phyloP scores from a whole-genome alignment of 805 yeast species.

The Ogataea trehaloabstinens region DNA sequence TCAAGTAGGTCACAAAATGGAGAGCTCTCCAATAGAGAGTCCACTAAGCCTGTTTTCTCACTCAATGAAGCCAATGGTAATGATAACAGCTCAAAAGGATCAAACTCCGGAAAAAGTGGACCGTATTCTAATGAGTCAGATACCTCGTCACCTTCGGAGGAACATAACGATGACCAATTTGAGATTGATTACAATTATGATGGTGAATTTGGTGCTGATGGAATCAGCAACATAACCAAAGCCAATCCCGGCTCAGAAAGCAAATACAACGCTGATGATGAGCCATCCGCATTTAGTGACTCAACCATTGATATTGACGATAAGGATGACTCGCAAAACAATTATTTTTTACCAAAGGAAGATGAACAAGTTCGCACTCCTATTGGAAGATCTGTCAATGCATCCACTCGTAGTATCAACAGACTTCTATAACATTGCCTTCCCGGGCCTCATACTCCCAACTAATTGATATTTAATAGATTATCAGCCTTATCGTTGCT shows the following conservation, averaged over 20 bases:
- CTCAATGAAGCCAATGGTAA: conserved; percentile 1
- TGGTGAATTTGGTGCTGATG: conserved; percentile 4
- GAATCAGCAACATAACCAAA: too few species aligned
- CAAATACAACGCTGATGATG: not conserved
- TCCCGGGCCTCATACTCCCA: too few species aligned
- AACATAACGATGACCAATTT: conserved; percentile 18
- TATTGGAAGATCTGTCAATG: conserved; percentile 5
- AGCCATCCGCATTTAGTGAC: conserved; percentile 19
- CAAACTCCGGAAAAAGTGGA: not conserved
- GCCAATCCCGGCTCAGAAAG: not conserved
- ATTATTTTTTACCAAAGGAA: conserved; percentile 47
- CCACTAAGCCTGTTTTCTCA: conserved; percentile 5
- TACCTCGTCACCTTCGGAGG: not conserved
- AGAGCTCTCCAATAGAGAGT: not conserved
- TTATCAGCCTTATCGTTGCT: not conserved
- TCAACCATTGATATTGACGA: conserved; percentile 49
- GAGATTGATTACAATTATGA: conserved; percentile 35
- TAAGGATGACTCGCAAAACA: conserved; percentile 48
- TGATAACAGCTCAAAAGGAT: not conserved
- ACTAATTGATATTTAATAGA: not conserved
- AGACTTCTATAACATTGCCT: not conserved
- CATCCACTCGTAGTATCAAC: conserved; percentile 6
- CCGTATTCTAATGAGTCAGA: not conserved
- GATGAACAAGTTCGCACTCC: conserved; percentile 37
- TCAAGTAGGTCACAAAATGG: not conserved